Evolutionary conservation across 108 stramenopile species (phyloP).

Genomic region (Cylindrotheca fusiformis): DNA sequence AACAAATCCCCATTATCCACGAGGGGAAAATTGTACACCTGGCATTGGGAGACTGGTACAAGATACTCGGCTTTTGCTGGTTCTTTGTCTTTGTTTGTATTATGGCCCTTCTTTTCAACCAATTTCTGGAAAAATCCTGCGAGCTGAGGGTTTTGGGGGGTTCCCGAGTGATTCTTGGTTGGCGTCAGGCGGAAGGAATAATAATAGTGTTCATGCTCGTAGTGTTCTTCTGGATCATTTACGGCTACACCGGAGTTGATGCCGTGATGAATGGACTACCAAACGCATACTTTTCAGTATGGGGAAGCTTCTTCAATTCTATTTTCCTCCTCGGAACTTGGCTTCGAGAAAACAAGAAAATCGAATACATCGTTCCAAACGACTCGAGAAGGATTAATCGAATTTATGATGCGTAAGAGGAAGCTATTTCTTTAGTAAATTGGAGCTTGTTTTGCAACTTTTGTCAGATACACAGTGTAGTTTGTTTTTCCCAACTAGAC

Average conservation of each 20-base stretch:
- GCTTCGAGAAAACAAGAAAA: conserved; percentile 53
- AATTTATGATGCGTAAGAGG: background rate
- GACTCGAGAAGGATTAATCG: background rate
- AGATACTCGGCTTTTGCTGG: conserved; percentile 34
- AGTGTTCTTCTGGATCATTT: conserved; percentile 32
- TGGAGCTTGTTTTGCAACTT: too few species aligned
- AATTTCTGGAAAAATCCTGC: conserved; percentile 10
- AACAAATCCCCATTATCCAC: conserved; percentile 15
- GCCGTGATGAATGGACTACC: conserved; percentile 43
- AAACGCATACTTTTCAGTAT: conserved; percentile 46
- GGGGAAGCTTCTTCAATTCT: conserved; percentile 49
- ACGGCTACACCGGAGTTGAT: conserved; percentile 41
- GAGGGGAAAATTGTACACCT: conserved; percentile 16
- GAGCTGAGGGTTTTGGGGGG: conserved; percentile 8
- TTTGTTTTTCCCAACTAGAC: too few species aligned
- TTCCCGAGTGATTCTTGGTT: conserved; percentile 25
- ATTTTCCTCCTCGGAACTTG: conserved; percentile 46
- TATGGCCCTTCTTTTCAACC: conserved; percentile 30
- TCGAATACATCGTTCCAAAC: conserved; percentile 8
- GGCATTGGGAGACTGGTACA: conserved; percentile 24
- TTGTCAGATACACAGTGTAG: too few species aligned
- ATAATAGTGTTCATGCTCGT: conserved; percentile 19
- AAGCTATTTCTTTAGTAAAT: too few species aligned
- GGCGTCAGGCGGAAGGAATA: conserved; percentile 39
- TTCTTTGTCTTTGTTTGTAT: conserved; percentile 24